Percentiles rank a stretch among this genome's conserved stretches.
phyloP scores from a whole-genome alignment of 164 flowering plant species.

The Vitis labrusca region DNA sequence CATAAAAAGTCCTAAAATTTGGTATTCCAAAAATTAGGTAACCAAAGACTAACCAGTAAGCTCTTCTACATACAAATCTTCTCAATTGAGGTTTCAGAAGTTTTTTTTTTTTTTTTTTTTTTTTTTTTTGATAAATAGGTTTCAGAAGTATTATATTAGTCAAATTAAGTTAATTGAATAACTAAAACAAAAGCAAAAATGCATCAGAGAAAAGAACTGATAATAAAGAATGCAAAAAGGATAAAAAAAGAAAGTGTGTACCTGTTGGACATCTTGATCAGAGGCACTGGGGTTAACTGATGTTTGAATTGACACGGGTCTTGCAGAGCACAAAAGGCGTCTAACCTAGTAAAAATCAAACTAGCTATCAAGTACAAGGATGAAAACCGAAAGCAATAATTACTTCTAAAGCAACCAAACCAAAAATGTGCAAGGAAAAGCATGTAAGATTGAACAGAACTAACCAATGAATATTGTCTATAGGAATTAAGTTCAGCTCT shows the following conservation, averaged over 20 bases:
- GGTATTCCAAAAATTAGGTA: too few relatives aligned
- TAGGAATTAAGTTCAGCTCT: background rate
- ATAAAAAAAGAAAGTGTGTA: slow-evolving; percentile 19
- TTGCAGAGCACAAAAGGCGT: slow-evolving; percentile 86
- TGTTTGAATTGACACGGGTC: slow-evolving; percentile 82
- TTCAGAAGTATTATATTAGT: too few relatives aligned
- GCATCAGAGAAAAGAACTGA: background rate
- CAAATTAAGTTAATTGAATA: too few relatives aligned
- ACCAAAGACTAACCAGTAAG: too few relatives aligned
- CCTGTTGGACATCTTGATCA: slow-evolving; percentile 98
- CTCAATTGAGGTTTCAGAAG: too few relatives aligned
- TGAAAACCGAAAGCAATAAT: background rate
- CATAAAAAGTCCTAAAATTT: too few relatives aligned
- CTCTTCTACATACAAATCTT: too few relatives aligned
- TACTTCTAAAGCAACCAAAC: background rate
- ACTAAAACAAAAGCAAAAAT: too few relatives aligned
- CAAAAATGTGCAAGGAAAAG: background rate
- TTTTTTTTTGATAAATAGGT: too few relatives aligned
- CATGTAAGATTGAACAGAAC: too few relatives aligned
- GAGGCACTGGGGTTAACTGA: slow-evolving; percentile 76
- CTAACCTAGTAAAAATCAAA: slow-evolving; percentile 54
- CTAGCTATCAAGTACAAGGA: slow-evolving; percentile 1
- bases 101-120: too few relatives aligned
- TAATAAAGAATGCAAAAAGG: background rate
- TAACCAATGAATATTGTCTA: too few relatives aligned